Base-by-base conservation (phyloP, 768 basidiomycete genomes). In the Lactarius deliciosus region DNA sequence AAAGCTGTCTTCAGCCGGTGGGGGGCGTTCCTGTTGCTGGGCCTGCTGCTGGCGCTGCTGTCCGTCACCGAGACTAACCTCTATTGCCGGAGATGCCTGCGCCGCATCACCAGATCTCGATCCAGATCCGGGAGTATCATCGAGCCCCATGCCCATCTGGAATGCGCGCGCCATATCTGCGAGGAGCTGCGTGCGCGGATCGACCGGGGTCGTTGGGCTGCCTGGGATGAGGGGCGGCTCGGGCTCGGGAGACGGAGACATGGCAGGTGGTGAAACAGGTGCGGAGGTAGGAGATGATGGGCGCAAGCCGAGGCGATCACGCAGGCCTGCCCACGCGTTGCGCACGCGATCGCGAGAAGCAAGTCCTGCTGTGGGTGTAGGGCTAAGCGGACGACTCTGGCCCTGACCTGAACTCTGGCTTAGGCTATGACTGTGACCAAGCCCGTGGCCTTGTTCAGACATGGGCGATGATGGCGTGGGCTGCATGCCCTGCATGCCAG, bases 161-260 rank as follows among this genome's bases (percentile, higher is more conserved):
- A 92, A 89, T 10, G 89, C 91, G 34, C 90, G 80, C 30, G 89
- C 88, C 88, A 92, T 91, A 75, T 92, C 90, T 0, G 87, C 85
- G 57, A 92, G 80, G 83, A 92, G 89, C 56, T 85, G 76, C 70
- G 91, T 87, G 53, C 90, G 70, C 0, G 77, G 73, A 74, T 90
- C 84, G 55, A 77, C 54, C 7, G 66, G 59, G 43, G 54, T 28
- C 57, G 67, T 43, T 59, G 69, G 54, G 32, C 55, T 50, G 32
- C 45, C 50, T 40, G 65, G 13, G 22, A 8, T 57, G 56, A 55
- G 56, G 57, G 43, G 5, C 11, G 56, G 60, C 28, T 66, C 65
- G 11, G 65, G 60, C 4, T 65, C 65, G 2, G 60, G 36, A 32
- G 50, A 30, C 16, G 64, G 64, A 32, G 60, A 62, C 41, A 25